Percentiles rank a stretch among this genome's conserved stretches.
phyloP scores from a whole-genome alignment of 1,139 yeast genomes.

The Hyphopichia khmerensis region DNA sequence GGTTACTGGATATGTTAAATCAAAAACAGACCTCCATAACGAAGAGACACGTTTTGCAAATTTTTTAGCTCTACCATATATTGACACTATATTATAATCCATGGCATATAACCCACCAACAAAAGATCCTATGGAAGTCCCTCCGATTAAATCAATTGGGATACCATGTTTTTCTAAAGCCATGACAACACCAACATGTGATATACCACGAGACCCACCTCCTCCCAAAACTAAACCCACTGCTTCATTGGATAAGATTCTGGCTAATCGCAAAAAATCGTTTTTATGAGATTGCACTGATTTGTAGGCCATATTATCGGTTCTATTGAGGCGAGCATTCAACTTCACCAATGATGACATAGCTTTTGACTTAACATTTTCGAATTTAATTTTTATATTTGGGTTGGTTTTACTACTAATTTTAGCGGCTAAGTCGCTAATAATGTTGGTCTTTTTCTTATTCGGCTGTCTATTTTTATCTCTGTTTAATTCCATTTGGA shows the following conservation, averaged over 20 bases:
- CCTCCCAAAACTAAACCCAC: slow-evolving; percentile 95
- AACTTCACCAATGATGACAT: slow-evolving; percentile 22
- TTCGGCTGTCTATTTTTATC: slow-evolving; percentile 12
- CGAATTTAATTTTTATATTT: slow-evolving; percentile 18
- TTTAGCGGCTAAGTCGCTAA: slow-evolving; percentile 39
- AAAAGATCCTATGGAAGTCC: slow-evolving; percentile 94
- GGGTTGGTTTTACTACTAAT: slow-evolving; percentile 36
- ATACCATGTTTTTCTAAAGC: slow-evolving; percentile 93
- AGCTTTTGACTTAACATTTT: slow-evolving; percentile 8
- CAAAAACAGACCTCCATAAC: slow-evolving; percentile 80
- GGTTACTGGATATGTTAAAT: slow-evolving; percentile 88
- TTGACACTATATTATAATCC: slow-evolving; percentile 87
- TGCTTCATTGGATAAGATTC: slow-evolving; percentile 88
- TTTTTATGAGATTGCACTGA: slow-evolving; percentile 67
- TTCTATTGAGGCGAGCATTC: slow-evolving; percentile 15
- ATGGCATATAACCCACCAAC: slow-evolving; percentile 94
- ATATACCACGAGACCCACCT: slow-evolving; percentile 94
- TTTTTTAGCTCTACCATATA: slow-evolving; percentile 85
- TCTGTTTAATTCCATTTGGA: slow-evolving; percentile 53
- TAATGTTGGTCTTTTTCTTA: slow-evolving; percentile 19
- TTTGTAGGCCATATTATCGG: slow-evolving; percentile 27
- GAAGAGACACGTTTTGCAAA: slow-evolving; percentile 83
- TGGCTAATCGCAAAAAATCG: slow-evolving; percentile 85
- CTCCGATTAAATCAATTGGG: slow-evolving; percentile 92
- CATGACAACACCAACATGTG: slow-evolving; percentile 88